phyloP scores from a whole-genome alignment of 2,329 filamentous ascomycete genomes.

The Nigrospora sphaerica region DNA sequence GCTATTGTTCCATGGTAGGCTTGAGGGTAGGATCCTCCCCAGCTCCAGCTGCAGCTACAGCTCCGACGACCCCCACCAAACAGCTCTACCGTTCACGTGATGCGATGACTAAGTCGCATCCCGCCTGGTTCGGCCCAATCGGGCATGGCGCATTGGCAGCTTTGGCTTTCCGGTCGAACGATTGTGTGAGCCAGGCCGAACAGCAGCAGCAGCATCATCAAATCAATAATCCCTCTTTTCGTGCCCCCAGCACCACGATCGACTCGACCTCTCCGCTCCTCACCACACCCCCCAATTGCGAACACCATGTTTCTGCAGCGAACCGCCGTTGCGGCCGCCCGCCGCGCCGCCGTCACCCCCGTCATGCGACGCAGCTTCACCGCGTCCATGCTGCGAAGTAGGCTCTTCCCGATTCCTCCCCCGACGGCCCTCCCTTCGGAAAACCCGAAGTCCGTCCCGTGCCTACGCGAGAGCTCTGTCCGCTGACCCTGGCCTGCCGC shows the following conservation, averaged over 20 bases:
- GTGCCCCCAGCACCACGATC: conserved; percentile 15
- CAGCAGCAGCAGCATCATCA: conserved; percentile 13
- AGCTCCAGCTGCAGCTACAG: too few relatives aligned
- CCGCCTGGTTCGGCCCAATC: too few relatives aligned
- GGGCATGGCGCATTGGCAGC: too few relatives aligned
- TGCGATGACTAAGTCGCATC: too few relatives aligned
- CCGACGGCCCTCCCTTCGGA: conserved; percentile 14
- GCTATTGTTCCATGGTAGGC: too few relatives aligned
- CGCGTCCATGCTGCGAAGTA: conserved; percentile 56
- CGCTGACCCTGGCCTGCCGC: background rate
- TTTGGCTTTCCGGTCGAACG: background rate
- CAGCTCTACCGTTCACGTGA: too few relatives aligned
- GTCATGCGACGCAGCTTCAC: conserved; percentile 52
- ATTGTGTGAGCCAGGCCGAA: background rate
- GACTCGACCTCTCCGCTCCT: conserved; percentile 11
- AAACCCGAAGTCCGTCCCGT: conserved; percentile 17
- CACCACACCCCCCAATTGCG: conserved; percentile 15
- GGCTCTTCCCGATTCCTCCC: conserved; percentile 12
- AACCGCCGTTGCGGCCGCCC: conserved; percentile 52
- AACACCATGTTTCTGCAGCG: conserved; percentile 57
- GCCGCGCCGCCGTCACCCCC: conserved; percentile 49
- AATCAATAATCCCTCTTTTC: conserved; percentile 38
- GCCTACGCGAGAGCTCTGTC: too few relatives aligned
- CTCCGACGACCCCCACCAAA: too few relatives aligned
- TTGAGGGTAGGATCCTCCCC: too few relatives aligned